Percentiles rank a stretch among this genome's conserved stretches.
Conservation (phyloP, 2,329 filamentous ascomycete species). For the Hypoxylon sp. region DNA sequence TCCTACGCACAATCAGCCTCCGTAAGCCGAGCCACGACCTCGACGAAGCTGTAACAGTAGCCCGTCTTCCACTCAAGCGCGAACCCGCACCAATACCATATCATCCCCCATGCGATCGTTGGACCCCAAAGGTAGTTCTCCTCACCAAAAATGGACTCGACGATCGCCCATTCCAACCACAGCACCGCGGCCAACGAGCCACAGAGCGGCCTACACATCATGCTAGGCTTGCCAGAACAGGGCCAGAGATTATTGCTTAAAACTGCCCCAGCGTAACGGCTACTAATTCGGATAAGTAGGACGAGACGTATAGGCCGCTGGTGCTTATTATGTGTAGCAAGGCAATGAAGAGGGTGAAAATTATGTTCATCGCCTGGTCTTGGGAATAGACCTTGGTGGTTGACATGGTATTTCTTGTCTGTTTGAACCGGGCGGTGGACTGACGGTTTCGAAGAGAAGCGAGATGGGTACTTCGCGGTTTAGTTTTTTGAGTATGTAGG, state of each 20-base stretch:
- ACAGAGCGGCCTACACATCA: background rate
- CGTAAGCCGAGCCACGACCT: background rate
- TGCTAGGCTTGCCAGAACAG: background rate
- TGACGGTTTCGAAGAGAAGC: too few relatives aligned
- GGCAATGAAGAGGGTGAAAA: background rate
- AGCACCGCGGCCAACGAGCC: background rate
- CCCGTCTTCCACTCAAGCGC: background rate
- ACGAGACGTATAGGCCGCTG: background rate
- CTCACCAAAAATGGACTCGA: background rate
- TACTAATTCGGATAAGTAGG: background rate
- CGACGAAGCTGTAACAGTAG: background rate
- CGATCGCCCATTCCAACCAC: background rate
- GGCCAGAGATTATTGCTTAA: background rate
- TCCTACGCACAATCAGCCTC: background rate
- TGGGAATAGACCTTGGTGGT: background rate
- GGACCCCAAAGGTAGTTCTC: background rate
- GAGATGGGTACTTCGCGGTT: background rate
- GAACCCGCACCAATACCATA: conserved; percentile 7
- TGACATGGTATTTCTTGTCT: background rate
- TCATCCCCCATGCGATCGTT: background rate
- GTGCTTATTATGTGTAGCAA: background rate
- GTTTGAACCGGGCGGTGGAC: background rate
- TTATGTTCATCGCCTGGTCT: background rate
- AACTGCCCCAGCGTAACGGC: background rate
- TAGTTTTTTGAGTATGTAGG: background rate